Evolutionary conservation across 768 basidiomycete genomes (phyloP), one percentile per base, ranked within the genome.

Genomic region (Lactifluus hygrophoroides): DNA sequence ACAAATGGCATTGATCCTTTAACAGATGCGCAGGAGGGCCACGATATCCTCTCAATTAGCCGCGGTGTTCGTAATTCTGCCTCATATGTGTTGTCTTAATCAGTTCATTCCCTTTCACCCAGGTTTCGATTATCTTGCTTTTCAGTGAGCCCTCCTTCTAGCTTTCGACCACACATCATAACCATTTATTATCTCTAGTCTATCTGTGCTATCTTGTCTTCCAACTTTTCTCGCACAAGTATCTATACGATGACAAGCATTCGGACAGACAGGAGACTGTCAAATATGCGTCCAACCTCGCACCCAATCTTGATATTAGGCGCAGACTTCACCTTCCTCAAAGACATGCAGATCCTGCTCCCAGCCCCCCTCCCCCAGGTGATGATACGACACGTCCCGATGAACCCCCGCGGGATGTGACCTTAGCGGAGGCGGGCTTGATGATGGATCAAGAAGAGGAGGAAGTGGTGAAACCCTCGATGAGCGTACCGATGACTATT

Each of bases 201-300:
- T 84, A 84, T 64, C 59, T 69, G 23, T 69, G 71, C 21, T 81
- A 78, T 64, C 71, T 82, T 34, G 66, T 81, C 51, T 81, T 82
- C 66, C 81, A 80, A 66, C 73, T 83, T 13, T 80, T 76, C 74
- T 80, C 80, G 3, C 81, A 82, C 66, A 72, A 71, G 56, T 71
- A 80, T 61, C 69, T 83, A 34, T 84, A 81, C 68, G 70, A 73
- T 16, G 80, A 78, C 45, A 2, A 58, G 14, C 28, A 52, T 21
- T 17, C 45, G 11, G 25, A 35, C 5, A 43, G n/a, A n/a, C n/a
- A n/a, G n/a, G n/a, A n/a, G n/a, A n/a, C n/a, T n/a, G n/a, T n/a
- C n/a, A n/a, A 5, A 37, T 62, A 62, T 27, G 14, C 19, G 13
- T 6, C n/a, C n/a, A n/a, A n/a, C n/a, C n/a, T n/a, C n/a, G n/a